These are phyloP conservation scores for Eimeria maxima DNA, from an alignment of 169 alveolate species.

Conservation along the genomic window DNA sequence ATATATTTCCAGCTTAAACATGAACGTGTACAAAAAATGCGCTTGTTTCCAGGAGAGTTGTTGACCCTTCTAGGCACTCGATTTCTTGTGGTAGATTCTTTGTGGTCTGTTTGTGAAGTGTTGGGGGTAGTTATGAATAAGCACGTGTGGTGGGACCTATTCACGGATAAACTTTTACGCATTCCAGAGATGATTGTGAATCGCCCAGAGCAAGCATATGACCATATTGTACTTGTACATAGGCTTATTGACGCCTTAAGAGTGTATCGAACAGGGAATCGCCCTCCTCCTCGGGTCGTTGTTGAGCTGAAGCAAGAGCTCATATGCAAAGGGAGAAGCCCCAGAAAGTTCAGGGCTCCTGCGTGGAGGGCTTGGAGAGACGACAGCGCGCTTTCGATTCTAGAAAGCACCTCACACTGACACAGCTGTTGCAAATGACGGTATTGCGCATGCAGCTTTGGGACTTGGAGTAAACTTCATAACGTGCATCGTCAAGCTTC, in stretches of 20 bases:
- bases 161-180: background rate
- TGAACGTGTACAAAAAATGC: background rate
- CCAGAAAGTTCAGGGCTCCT: background rate
- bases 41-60: background rate
- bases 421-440: background rate
- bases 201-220: background rate
- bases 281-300: conserved; percentile 2
- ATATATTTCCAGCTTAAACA: background rate
- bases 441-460: background rate
- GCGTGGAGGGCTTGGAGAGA: conserved; percentile 18
- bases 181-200: background rate
- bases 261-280: background rate
- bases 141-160: background rate
- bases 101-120: conserved; percentile 46
- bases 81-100: background rate
- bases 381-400: background rate
- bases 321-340: background rate
- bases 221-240: background rate
- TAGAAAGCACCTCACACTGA: background rate
- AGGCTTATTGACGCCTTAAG: background rate
- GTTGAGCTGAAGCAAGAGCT: conserved; percentile 13
- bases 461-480: background rate
- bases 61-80: background rate
- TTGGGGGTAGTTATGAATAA: background rate
- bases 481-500: background rate